Base-by-base conservation (phyloP, 306 rosid genomes). In the Sechiopsis laciniata region DNA sequence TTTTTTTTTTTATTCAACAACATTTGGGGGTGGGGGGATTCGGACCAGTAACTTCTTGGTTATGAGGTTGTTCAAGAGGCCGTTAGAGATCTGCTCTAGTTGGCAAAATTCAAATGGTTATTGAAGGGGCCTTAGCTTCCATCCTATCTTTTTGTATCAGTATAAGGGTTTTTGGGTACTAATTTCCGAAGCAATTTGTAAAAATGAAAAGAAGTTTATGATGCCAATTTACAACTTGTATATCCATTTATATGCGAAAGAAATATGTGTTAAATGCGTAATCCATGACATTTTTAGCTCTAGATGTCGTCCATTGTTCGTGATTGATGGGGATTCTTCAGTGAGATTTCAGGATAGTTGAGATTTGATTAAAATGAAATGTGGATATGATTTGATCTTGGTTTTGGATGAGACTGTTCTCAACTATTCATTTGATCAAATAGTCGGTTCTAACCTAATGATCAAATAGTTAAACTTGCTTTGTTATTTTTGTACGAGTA, bases 341-440 rank as follows among this genome's bases (percentile, higher is more conserved):
- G 20, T 64, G 52, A 64, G 71, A 63, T 35, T 35, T 63, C 51
- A 63, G 22, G 24, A 62, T 15, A 62, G 46, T 32, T 62, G 21
- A 29, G 50, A 35, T 35, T 63, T 35, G 21, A 8, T 32, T 3
- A 45, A 37, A 15, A 64, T n/a, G 52, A 66, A 45, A 66, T 4
- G 35, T 66, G 29, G 16, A 66, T 13, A 42, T 42, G 29, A 66
- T 66, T 66, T 66, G 55, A 37, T 37, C 45, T 37, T 37, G 45
- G 35, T 42, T 16, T 8, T 37, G 71, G n/a, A 64, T 42, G 50
- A 21, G 68, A 62, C 29, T 64, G 24, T 35, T 20, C 14, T 37
- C 53, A 40, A 40, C 53, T 61, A 64, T 64, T 64, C 3, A 64
- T 64, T 40, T 64, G 52, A 64, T n/a, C n/a, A n/a, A n/a, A n/a